phyloP scores from a whole-genome alignment of 73 alveolate genomes.

The Uronychia binucleata region DNA sequence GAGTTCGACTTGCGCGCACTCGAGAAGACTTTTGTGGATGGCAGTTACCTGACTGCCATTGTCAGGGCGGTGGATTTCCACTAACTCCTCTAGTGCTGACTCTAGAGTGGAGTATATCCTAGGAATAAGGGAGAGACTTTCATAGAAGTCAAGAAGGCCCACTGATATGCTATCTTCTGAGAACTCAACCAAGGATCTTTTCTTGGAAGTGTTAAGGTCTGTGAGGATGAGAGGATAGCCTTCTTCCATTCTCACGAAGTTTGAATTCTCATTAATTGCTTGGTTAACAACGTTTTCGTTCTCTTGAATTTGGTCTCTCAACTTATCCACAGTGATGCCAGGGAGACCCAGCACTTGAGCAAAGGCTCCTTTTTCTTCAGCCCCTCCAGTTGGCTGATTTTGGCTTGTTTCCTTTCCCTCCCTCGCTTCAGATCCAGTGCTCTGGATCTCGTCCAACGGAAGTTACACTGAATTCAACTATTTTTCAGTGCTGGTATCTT shows the following conservation, averaged over 20 bases:
- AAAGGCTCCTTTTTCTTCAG: slow-evolving; percentile 38
- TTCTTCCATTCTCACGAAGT: slow-evolving; percentile 56
- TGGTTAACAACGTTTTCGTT: slow-evolving; percentile 58
- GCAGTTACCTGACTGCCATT: slow-evolving; percentile 28
- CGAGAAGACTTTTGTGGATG: slow-evolving; percentile 21
- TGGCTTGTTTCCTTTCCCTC: background rate
- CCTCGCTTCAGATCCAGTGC: background rate
- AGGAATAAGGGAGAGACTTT: slow-evolving; percentile 22
- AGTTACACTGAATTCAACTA: too few relatives aligned
- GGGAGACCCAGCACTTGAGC: slow-evolving; percentile 65
- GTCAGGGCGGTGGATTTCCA: slow-evolving; percentile 44
- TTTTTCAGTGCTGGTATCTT: background rate
- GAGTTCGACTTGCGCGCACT: slow-evolving; percentile 37
- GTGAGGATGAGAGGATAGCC: slow-evolving; percentile 47
- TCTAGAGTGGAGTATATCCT: slow-evolving; percentile 35
- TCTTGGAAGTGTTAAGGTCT: slow-evolving; percentile 16
- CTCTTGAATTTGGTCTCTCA: slow-evolving; percentile 22
- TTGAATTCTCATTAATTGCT: slow-evolving; percentile 52
- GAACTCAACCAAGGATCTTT: background rate
- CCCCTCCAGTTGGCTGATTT: background rate
- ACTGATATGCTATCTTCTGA: background rate
- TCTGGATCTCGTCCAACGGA: background rate
- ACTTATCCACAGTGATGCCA: slow-evolving; percentile 64
- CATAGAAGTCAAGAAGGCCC: slow-evolving; percentile 62
- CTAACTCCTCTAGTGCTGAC: slow-evolving; percentile 17